A percentile compares a stretch with the other conserved stretches of the same genome.
Conservation (phyloP, 106 monocot species). For the Hemerocallis citrina region DNA sequence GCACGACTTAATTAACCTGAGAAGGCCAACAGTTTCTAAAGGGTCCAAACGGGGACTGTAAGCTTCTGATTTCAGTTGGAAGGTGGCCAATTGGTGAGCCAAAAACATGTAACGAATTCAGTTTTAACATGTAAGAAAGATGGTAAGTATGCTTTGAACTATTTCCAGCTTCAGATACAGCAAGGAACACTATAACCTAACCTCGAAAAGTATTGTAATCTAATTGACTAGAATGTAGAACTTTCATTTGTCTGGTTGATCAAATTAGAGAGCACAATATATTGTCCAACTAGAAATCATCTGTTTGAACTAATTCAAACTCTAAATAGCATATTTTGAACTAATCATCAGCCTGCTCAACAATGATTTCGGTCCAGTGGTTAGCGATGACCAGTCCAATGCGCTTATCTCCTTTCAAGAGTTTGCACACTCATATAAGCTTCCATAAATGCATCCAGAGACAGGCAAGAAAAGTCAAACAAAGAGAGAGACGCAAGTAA, state of each 20-base stretch:
- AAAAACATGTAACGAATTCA: too few species aligned
- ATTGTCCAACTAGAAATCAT: not conserved
- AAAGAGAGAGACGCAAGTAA: not conserved
- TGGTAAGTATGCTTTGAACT: too few species aligned
- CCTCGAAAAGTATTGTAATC: too few species aligned
- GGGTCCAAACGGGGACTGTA: not conserved
- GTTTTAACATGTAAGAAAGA: too few species aligned
- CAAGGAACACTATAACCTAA: too few species aligned
- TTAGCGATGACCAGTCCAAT: not conserved
- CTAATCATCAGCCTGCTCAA: too few species aligned
- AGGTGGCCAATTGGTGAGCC: not conserved
- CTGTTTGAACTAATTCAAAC: not conserved
- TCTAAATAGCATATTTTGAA: not conserved
- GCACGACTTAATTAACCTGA: not conserved
- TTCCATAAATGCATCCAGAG: not conserved
- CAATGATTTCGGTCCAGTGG: not conserved
- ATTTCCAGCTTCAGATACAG: too few species aligned
- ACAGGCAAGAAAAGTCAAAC: not conserved
- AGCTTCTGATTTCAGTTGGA: not conserved
- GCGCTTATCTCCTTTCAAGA: not conserved
- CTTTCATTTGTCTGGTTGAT: not conserved
- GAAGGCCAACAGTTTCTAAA: not conserved
- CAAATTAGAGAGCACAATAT: not conserved
- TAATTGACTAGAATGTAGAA: not conserved
- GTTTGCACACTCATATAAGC: not conserved